phyloP scores from a whole-genome alignment of 768 basidiomycete genomes.

The Termitomyces bulborhizus region DNA sequence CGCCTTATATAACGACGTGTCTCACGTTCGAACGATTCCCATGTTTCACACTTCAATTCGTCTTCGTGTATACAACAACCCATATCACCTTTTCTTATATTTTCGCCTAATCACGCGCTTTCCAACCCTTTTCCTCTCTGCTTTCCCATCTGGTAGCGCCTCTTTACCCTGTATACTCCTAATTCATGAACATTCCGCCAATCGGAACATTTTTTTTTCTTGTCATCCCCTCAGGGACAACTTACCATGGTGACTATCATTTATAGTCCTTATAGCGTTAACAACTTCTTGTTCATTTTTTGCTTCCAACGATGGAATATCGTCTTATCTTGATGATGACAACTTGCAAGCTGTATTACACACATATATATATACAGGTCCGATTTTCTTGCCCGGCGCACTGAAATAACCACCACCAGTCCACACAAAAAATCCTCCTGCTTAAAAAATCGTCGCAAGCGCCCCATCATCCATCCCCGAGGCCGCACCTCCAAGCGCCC shows the following conservation, averaged over 20 bases:
- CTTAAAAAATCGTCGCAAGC: slow-evolving; percentile 55
- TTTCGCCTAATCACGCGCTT: slow-evolving; percentile 7
- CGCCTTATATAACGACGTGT: not conserved
- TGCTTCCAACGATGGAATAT: slow-evolving; percentile 2
- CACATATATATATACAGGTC: too few species aligned
- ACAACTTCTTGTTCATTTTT: slow-evolving; percentile 2
- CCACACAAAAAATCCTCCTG: not conserved
- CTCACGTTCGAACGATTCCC: slow-evolving; percentile 1
- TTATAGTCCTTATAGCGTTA: slow-evolving; percentile 1
- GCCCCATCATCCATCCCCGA: slow-evolving; percentile 41
- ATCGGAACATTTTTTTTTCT: not conserved
- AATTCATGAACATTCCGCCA: not conserved
- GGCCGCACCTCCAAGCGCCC: slow-evolving; percentile 24
- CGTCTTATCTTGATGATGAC: slow-evolving; percentile 1
- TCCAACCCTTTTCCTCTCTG: not conserved
- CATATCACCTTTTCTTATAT: slow-evolving; percentile 4
- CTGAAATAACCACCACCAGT: not conserved
- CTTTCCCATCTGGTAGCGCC: not conserved
- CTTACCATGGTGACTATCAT: not conserved
- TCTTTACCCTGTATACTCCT: not conserved
- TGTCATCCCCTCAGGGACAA: not conserved
- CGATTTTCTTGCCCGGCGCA: not conserved
- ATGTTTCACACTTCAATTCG: slow-evolving; percentile 6
- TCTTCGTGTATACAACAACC: slow-evolving; percentile 4
- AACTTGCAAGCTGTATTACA: not conserved